phyloP scores from a whole-genome alignment of 768 basidiomycete genomes.

The Daedalea quercina region DNA sequence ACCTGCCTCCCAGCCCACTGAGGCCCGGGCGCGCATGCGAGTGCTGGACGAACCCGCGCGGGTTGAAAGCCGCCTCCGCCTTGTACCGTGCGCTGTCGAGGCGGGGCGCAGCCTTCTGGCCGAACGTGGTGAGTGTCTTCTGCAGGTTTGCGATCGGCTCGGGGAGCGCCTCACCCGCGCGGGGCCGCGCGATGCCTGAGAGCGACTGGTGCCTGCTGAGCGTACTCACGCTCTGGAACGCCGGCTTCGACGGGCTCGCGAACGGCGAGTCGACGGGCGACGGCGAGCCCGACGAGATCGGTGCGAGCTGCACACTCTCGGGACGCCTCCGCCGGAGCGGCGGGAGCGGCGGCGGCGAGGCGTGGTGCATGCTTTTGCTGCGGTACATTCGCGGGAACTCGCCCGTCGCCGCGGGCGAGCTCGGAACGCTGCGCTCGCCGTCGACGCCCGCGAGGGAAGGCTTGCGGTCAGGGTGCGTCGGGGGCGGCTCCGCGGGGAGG shows the following conservation, averaged over 20 bases:
- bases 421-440: conserved; percentile 3
- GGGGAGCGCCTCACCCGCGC: conserved; percentile 11
- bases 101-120: conserved; percentile 40
- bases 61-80: conserved; percentile 61
- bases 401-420: conserved; percentile 6
- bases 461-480: conserved; percentile 52
- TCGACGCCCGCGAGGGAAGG: conserved; percentile 10
- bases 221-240: not conserved
- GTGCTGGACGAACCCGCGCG: conserved; percentile 49
- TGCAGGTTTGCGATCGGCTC: conserved; percentile 35
- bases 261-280: conserved; percentile 12
- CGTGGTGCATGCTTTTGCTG: conserved; percentile 50
- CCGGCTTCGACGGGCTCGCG: conserved; percentile 10
- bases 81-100: conserved; percentile 63
- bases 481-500: conserved; percentile 34
- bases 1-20: conserved; percentile 7
- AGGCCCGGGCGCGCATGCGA: conserved; percentile 15
- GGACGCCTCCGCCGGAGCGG: conserved; percentile 48
- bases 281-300: conserved; percentile 5
- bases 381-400: conserved; percentile 38
- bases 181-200: conserved; percentile 13
- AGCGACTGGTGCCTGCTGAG: conserved; percentile 34
- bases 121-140: conserved; percentile 34
- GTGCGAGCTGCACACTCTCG: conserved; percentile 51
- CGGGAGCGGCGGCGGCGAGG: conserved; percentile 32